Evolutionary conservation across 306 rosid genomes (phyloP).

Genomic region (Lagenaria siceraria): DNA sequence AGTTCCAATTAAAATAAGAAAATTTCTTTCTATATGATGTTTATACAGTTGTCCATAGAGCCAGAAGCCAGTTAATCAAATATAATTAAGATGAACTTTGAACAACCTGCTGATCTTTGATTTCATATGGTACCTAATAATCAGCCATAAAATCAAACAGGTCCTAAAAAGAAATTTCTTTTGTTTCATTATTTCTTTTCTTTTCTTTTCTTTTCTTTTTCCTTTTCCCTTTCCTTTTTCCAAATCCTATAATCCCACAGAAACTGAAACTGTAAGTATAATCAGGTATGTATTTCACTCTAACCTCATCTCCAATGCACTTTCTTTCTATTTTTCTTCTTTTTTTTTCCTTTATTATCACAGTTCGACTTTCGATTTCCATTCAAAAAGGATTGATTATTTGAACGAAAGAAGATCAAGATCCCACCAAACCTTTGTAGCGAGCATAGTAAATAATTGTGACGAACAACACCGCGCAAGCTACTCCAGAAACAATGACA

Average conservation of each 20-base stretch:
- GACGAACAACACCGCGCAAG: constrained; percentile 18
- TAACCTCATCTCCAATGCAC: neutral
- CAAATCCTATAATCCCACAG: neutral
- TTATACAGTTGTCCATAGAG: neutral
- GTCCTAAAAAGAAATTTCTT: neutral
- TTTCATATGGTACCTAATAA: neutral
- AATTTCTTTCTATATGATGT: neutral
- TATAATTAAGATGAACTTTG: neutral
- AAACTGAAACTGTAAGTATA: neutral
- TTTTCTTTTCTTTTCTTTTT: neutral
- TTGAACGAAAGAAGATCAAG: constrained; percentile 14
- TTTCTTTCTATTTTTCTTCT: neutral
- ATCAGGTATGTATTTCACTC: neutral
- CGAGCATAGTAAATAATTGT: constrained; percentile 39
- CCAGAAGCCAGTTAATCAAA: constrained; percentile 2
- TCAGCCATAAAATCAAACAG: neutral
- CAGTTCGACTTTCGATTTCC: neutral
- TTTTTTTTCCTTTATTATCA: neutral
- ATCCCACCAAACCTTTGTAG: constrained; percentile 54
- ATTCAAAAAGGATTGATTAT: neutral
- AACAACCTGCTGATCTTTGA: neutral
- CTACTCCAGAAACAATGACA: constrained; percentile 20
- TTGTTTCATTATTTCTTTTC: neutral
- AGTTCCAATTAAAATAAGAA: neutral
- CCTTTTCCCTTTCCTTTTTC: neutral